Evolutionary conservation across 805 yeast genomes (phyloP).

Genomic region (Scheffersomyces spartinae): DNA sequence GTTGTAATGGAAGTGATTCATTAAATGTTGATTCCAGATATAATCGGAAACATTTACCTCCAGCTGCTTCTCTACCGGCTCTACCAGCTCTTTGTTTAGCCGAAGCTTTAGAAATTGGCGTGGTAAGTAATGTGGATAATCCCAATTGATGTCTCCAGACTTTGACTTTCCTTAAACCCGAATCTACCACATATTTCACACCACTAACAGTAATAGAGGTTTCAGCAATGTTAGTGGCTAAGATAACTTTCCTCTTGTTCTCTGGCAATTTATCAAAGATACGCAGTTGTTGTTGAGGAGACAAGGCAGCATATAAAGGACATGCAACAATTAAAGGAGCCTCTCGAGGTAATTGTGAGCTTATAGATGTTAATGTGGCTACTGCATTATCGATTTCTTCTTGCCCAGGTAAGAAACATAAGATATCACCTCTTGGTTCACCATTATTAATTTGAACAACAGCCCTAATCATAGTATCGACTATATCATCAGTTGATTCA

Average conservation of each 20-base stretch:
- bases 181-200: slow-evolving; percentile 82
- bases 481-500: slow-evolving; percentile 66
- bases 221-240: slow-evolving; percentile 96
- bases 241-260: slow-evolving; percentile 71
- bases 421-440: slow-evolving; percentile 82
- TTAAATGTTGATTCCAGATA: slow-evolving; percentile 64
- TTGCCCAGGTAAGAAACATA: slow-evolving; percentile 91
- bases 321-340: slow-evolving; percentile 68
- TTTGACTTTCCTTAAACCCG: slow-evolving; percentile 86
- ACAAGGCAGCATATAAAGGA: slow-evolving; percentile 89
- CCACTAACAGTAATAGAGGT: slow-evolving; percentile 96
- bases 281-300: slow-evolving; percentile 70
- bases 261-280: slow-evolving; percentile 60
- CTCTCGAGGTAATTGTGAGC: slow-evolving; percentile 57
- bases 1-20: slow-evolving; percentile 52
- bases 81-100: slow-evolving; percentile 96
- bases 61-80: slow-evolving; percentile 92
- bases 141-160: slow-evolving; percentile 93
- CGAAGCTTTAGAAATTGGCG: slow-evolving; percentile 87
- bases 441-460: slow-evolving; percentile 68
- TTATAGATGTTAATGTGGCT: slow-evolving; percentile 42
- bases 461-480: slow-evolving; percentile 64
- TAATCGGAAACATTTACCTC: slow-evolving; percentile 78
- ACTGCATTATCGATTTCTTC: slow-evolving; percentile 91
- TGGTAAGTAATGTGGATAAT: slow-evolving; percentile 81